A percentile compares a stretch with the other conserved stretches of the same genome.
Conservation (phyloP, 2,329 filamentous ascomycete species). For the Scleromitrula shiraiana region DNA sequence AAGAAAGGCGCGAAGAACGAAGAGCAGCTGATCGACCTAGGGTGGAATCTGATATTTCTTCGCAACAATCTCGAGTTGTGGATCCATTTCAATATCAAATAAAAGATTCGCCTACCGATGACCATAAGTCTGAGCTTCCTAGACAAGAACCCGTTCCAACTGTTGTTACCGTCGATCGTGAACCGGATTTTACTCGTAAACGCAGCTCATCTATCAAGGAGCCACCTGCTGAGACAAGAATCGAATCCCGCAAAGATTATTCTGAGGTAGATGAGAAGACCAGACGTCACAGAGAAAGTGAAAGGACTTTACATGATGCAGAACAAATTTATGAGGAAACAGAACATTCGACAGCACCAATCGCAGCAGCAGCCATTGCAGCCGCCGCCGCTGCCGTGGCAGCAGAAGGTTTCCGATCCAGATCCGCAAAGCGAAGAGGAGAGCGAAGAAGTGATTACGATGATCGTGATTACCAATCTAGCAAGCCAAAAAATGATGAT, state of each 20-base stretch:
- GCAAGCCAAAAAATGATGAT: conserved; percentile 5
- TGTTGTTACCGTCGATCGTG: conserved; percentile 46
- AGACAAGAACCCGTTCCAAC: conserved; percentile 30
- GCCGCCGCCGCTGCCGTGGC: conserved; percentile 39
- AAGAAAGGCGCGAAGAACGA: conserved; percentile 29
- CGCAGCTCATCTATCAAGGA: conserved; percentile 24
- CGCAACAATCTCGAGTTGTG: conserved; percentile 24
- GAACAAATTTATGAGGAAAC: conserved; percentile 39
- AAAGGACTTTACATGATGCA: conserved; percentile 33
- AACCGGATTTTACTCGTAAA: conserved; percentile 35
- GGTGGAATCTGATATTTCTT: conserved; percentile 26
- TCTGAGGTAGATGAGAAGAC: conserved; percentile 12
- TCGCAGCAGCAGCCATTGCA: conserved; percentile 39
- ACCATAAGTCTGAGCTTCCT: conserved; percentile 13
- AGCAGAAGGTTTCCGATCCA: conserved; percentile 26
- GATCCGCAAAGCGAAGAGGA: conserved; percentile 30
- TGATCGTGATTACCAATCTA: conserved; percentile 15
- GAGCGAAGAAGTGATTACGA: conserved; percentile 23
- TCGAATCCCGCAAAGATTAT: background rate
- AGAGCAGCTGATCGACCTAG: conserved; percentile 17
- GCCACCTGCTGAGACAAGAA: conserved; percentile 3
- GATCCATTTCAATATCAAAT: conserved; percentile 55
- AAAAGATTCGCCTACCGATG: conserved; percentile 39
- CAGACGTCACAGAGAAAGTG: conserved; percentile 12
- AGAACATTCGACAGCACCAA: conserved; percentile 41